Conservation (phyloP, 108 stramenopile genomes). For the Cyclostephanos tholiformis region DNA sequence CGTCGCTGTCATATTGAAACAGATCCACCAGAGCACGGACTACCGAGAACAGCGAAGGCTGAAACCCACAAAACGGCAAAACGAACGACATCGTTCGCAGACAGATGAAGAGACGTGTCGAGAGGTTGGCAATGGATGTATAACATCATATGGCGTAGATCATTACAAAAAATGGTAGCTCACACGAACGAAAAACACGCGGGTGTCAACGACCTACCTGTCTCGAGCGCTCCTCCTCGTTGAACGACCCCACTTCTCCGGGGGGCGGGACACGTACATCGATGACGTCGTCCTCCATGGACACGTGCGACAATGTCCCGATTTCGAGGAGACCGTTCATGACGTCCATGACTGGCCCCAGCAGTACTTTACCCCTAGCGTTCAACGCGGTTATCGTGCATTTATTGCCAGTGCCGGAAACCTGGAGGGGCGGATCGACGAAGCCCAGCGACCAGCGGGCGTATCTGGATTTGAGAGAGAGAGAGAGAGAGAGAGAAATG, state of each 20-base stretch:
- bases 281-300: conserved; percentile 50
- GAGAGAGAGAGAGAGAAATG: conserved; percentile 5
- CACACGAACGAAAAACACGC: not conserved
- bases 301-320: conserved; percentile 56
- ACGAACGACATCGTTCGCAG: not conserved
- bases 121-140: not conserved
- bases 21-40: conserved; percentile 88
- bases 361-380: conserved; percentile 74
- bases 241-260: conserved; percentile 81
- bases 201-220: conserved; percentile 57
- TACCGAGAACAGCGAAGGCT: conserved; percentile 93
- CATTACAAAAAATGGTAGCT: conserved; percentile 19
- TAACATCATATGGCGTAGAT: too few species aligned
- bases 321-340: conserved; percentile 67
- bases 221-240: conserved; percentile 93
- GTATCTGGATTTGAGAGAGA: conserved; percentile 45
- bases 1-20: conserved; percentile 71
- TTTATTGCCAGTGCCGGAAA: conserved; percentile 74
- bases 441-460: conserved; percentile 94
- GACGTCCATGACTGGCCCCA: conserved; percentile 78
- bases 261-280: conserved; percentile 76
- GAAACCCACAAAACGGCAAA: not conserved
- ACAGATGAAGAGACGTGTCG: not conserved
- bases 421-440: conserved; percentile 91
- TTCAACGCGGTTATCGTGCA: conserved; percentile 92